Evolutionary conservation across 1,139 yeast species (phyloP), one percentile per base, ranked within the genome.

Genomic region (Pichia sp.): DNA sequence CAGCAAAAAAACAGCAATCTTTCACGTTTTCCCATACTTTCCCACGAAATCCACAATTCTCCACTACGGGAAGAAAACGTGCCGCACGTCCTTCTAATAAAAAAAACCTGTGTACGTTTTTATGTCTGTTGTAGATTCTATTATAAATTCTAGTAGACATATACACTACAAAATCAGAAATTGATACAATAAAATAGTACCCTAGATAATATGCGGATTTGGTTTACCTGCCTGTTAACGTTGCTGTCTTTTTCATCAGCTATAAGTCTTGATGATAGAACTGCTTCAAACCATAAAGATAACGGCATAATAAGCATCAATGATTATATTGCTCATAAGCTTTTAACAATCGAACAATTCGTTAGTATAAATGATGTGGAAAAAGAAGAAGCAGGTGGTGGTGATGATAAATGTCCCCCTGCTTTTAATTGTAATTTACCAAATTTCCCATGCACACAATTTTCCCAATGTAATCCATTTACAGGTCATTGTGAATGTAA

Each of bases 391-490:
- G 34, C 13, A 3, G 22, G 16, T 29, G 29, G 19, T 18, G 47
- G 34, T 19, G 31, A 44, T 9, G 84, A 73, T 27, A 70, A 76
- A 51, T 85, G 93, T 61, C 93, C 95, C 0, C 95, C 93, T 0
- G 84, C 96, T 65, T 93, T 93, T 78, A 93, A 93, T 68, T 93
- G 99, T 72, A 86, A 89, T 74, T 75, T 90, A 18, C 96, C 97
- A 11, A 87, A 90, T 57, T 90, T 88, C 63, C 85, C 83, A 58
- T 93, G 99, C 69, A 82, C 87, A 53, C 99, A 93, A 64, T 93
- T 84, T 66, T 90, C 96, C 31, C 71, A 70, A 30, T 93, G 99
- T 72, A 88, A 93, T 66, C 79, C 86, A 45, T 88, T 76, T 68
- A 87, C 95, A 3, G 99, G 99, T 1, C 78, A 83, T 66, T 93